Conservation (phyloP, 306 rosid species). For the Dryas alaskensis region DNA sequence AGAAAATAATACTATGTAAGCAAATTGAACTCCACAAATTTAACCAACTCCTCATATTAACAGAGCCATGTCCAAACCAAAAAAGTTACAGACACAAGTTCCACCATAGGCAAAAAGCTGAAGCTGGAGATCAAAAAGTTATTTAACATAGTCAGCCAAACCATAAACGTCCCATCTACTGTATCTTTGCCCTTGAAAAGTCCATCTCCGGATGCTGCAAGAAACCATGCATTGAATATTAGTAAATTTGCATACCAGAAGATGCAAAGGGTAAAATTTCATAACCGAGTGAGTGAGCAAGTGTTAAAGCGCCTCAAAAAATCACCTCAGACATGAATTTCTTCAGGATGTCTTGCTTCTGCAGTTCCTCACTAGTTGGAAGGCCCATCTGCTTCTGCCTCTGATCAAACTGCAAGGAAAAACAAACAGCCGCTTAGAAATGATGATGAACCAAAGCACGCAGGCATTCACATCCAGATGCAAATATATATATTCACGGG, state of each 20-base stretch:
- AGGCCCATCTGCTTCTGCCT: slow-evolving; percentile 88
- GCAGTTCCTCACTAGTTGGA: slow-evolving; percentile 84
- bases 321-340: slow-evolving; percentile 81
- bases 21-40: no score
- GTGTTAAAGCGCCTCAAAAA: background rate
- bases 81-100: no score
- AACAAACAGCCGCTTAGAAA: background rate
- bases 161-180: slow-evolving; percentile 24
- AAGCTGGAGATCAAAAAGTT: background rate
- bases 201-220: slow-evolving; percentile 98
- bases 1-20: no score
- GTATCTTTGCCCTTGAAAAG: slow-evolving; percentile 68
- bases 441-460: background rate
- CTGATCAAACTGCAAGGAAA: slow-evolving; percentile 70
- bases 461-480: background rate
- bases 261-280: background rate
- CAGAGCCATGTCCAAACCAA: no score
- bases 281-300: background rate
- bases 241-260: background rate
- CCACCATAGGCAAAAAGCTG: no score
- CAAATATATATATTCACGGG: background rate
- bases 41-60: no score
- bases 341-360: slow-evolving; percentile 76
- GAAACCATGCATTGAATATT: background rate
- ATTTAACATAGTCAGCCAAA: background rate